Evolutionary conservation across 345 rosid genomes (phyloP).

Genomic region (Mercurialis annua): DNA sequence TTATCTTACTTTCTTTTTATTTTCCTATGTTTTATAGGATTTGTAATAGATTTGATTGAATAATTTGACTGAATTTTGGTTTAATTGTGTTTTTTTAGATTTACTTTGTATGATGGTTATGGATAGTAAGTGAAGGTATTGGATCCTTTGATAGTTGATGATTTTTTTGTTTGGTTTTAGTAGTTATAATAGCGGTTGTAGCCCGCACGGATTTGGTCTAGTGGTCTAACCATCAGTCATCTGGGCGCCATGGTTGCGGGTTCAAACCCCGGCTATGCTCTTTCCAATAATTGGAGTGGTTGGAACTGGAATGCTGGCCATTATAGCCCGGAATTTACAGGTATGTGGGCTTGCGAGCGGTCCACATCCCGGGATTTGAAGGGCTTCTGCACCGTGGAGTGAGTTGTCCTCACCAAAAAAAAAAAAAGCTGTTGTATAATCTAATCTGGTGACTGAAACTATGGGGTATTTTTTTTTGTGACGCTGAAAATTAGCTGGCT

Average conservation of each 20-base stretch:
- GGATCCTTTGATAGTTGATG: neutral
- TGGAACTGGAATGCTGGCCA: too few species aligned
- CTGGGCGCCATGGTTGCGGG: too few species aligned
- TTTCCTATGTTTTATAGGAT: neutral
- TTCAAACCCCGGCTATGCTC: too few species aligned
- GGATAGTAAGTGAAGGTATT: neutral
- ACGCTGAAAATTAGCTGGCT: neutral
- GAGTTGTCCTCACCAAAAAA: too few species aligned
- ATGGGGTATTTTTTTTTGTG: neutral
- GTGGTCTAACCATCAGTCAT: neutral
- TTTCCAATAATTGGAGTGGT: too few species aligned
- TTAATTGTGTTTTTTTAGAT: neutral
- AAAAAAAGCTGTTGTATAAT: neutral
- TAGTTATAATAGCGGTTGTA: neutral
- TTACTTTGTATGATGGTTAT: neutral
- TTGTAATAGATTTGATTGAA: neutral
- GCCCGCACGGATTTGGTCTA: too few species aligned
- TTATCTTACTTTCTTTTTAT: neutral
- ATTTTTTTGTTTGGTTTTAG: neutral
- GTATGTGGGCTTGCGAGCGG: too few species aligned
- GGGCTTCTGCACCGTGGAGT: too few species aligned
- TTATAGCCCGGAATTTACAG: too few species aligned
- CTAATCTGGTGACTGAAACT: neutral
- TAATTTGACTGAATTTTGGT: neutral
- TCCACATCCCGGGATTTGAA: too few species aligned